Evolutionary conservation across 441 rosid species (phyloP), one percentile per base, ranked within the genome.

Genomic region (Gossypium gossypioides): DNA sequence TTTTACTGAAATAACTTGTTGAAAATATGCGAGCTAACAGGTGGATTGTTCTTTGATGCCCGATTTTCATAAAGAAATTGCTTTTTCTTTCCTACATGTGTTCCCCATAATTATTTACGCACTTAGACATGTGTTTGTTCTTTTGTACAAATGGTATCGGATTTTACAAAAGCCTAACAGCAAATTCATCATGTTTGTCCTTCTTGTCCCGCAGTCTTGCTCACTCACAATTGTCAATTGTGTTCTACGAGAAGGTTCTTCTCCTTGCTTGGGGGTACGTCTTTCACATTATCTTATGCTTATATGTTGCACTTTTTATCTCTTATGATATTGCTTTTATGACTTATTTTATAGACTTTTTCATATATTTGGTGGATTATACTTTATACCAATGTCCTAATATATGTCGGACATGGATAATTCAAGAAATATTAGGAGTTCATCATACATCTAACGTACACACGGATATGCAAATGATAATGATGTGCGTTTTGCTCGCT

Each of bases 211-310:
- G 79, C 88, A 92, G 96, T 83, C 94, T 92, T 19, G 97, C 97
- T n/a, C 97, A 94, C 78, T 92, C 97, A 3, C 96, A 92, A 81
- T 80, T 94, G 78, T 94, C 99, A 2, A 84, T 81, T 44, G 97
- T 90, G 29, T 94, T 94, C 84, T 92, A 92, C 24, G 97, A 94
- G 88, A 94, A 92, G 83, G 97, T 94, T 76, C 92, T 94, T 18
- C 78, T 90, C 46, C 84, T 92, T 55, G 90, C 89, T 21, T 89
- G 87, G 88, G 96, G 97, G 97, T 92, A 88, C 32, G 95, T 78
- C 19, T 74, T 29, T 15, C 6, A 27, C 73, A 37, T 69, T 69
- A 42, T 42, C 40, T 56, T 66, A 46, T 46, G 22, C 19, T 55
- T 71, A 21, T 42, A 19, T 13, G 19, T 10, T 34, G 9, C 48